Evolutionary conservation across 768 basidiomycete species (phyloP).

Genomic region (Phaeolepiota aurea): DNA sequence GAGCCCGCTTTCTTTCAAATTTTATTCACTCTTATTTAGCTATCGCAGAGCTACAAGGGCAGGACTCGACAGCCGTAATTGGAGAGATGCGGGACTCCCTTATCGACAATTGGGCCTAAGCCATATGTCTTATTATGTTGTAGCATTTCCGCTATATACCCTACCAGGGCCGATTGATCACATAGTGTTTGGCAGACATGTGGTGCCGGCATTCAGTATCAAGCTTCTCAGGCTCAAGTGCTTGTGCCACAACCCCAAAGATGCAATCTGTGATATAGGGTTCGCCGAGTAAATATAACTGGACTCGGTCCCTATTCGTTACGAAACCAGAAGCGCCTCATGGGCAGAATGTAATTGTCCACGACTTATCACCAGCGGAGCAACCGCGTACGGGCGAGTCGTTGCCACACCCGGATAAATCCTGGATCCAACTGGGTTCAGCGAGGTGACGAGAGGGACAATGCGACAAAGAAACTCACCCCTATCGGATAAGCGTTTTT

Average conservation of each 20-base stretch:
- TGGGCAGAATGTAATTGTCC: slow-evolving; percentile 25
- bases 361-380: slow-evolving; percentile 22
- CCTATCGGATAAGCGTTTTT: slow-evolving; percentile 21
- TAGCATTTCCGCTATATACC: no score
- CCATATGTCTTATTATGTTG: neutral
- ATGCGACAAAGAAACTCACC: slow-evolving; percentile 11
- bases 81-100: slow-evolving; percentile 88
- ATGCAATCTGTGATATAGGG: no score
- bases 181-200: no score
- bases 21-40: slow-evolving; percentile 5
- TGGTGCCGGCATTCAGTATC: no score
- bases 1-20: slow-evolving; percentile 22
- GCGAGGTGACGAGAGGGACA: neutral
- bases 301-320: neutral
- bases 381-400: slow-evolving; percentile 28
- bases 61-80: slow-evolving; percentile 73
- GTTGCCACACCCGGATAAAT: slow-evolving; percentile 27
- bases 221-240: no score
- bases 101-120: slow-evolving; percentile 86
- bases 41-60: slow-evolving; percentile 71
- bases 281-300: no score
- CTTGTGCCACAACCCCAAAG: no score
- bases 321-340: slow-evolving; percentile 5
- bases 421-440: slow-evolving; percentile 11
- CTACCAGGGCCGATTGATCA: no score